Conservation (phyloP, 768 basidiomycete genomes). For the Russula brevipes region DNA sequence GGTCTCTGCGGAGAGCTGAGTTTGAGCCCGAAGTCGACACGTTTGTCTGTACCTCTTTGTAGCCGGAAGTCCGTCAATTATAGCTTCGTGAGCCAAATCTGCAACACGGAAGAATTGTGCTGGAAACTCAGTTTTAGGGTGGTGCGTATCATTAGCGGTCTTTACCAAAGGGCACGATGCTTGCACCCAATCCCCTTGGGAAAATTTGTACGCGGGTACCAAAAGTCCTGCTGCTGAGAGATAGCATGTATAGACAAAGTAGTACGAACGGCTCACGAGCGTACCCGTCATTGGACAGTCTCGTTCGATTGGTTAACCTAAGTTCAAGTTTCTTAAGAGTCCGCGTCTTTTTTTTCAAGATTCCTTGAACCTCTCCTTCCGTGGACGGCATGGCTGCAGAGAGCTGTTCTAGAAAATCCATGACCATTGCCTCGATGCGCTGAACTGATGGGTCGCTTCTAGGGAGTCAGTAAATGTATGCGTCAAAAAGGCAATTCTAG, state of each 20-base stretch:
- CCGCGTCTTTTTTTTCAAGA: background rate
- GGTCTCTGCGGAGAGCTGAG: constrained; percentile 48
- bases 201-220: constrained; percentile 34
- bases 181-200: constrained; percentile 36
- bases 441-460: constrained; percentile 4
- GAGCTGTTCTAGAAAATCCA: constrained; percentile 18
- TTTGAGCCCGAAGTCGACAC: background rate
- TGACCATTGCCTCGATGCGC: constrained; percentile 15
- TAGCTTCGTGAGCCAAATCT: constrained; percentile 64
- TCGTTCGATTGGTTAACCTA: constrained; percentile 36
- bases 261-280: background rate
- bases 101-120: constrained; percentile 66
- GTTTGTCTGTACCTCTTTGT: constrained; percentile 25
- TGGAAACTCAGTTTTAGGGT: constrained; percentile 29
- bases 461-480: background rate
- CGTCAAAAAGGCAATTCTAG: background rate
- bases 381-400: constrained; percentile 16
- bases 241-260: background rate
- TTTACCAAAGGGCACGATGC: constrained; percentile 42
- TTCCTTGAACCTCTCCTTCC: constrained; percentile 3
- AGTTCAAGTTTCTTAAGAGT: constrained; percentile 32
- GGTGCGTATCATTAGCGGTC: background rate
- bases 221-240: constrained; percentile 20
- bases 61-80: constrained; percentile 45
- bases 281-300: constrained; percentile 32